These are phyloP conservation scores for Hypoxylon sp. DNA, from an alignment of 2,329 filamentous ascomycete genomes.

Conservation along the genomic window DNA sequence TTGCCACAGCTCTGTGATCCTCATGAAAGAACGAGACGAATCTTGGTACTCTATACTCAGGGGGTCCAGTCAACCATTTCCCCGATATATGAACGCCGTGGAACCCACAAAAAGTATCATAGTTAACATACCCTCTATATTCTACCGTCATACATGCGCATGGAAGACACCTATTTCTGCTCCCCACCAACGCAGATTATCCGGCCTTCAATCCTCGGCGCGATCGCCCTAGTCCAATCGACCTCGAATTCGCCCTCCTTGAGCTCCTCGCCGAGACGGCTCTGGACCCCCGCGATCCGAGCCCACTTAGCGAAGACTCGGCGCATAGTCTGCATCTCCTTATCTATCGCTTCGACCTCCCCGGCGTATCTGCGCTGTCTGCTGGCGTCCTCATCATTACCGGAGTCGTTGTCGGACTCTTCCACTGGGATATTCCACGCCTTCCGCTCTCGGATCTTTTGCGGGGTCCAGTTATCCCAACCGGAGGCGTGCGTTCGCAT, in stretches of 20 bases:
- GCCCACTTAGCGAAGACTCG: constrained; percentile 81
- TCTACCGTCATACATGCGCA: not conserved
- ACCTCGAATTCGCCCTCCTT: constrained; percentile 71
- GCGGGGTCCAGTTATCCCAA: constrained; percentile 57
- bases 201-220: constrained; percentile 80
- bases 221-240: constrained; percentile 84
- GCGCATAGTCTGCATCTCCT: constrained; percentile 73
- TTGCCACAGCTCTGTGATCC: not conserved
- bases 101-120: constrained; percentile 17
- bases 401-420: constrained; percentile 60
- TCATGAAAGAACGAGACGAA: not conserved
- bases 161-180: constrained; percentile 22
- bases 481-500: constrained; percentile 38
- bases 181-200: constrained; percentile 61
- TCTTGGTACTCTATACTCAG: not conserved
- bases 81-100: constrained; percentile 6
- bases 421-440: constrained; percentile 53
- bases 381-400: constrained; percentile 45
- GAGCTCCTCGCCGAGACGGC: constrained; percentile 65
- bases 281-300: constrained; percentile 72
- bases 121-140: not conserved
- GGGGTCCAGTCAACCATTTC: not conserved
- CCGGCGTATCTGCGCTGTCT: constrained; percentile 51
- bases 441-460: constrained; percentile 53
- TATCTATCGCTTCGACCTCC: constrained; percentile 60